Percentiles rank a stretch among this genome's conserved stretches.
Evolutionary conservation across 2,329 filamentous ascomycete genomes (phyloP).

Genomic region (Curvularia hawaiiensis): DNA sequence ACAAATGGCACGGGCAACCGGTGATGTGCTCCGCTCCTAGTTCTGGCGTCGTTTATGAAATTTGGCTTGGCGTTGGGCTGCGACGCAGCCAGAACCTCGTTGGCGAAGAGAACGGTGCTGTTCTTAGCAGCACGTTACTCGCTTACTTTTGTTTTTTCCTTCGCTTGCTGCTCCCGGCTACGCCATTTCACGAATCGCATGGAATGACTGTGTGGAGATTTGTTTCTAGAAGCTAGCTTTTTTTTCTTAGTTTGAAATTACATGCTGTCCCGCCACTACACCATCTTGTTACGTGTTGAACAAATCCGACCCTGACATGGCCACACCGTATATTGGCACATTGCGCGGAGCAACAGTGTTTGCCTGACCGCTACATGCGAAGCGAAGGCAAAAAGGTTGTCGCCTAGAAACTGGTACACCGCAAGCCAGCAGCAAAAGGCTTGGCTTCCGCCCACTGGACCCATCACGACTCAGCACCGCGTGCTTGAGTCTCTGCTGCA

Average conservation of each 20-base stretch:
- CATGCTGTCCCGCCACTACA: neutral
- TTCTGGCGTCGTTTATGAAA: slow-evolving; percentile 1
- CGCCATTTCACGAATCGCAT: slow-evolving; percentile 5
- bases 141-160: slow-evolving; percentile 6
- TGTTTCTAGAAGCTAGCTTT: slow-evolving; percentile 16
- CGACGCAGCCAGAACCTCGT: slow-evolving; percentile 7
- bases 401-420: slow-evolving; percentile 2
- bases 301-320: slow-evolving; percentile 3
- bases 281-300: neutral
- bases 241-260: slow-evolving; percentile 8
- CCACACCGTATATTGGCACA: slow-evolving; percentile 2
- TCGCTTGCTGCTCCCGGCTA: slow-evolving; percentile 12
- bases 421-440: neutral
- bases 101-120: slow-evolving; percentile 3
- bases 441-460: neutral
- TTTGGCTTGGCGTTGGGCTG: slow-evolving; percentile 18
- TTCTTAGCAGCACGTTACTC: neutral
- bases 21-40: slow-evolving; percentile 8
- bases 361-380: slow-evolving; percentile 8
- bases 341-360: neutral
- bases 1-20: slow-evolving; percentile 9
- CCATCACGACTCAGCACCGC: neutral
- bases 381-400: neutral
- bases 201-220: slow-evolving; percentile 8
- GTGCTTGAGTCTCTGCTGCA: neutral